Evolutionary conservation across 768 basidiomycete species (phyloP).

Genomic region (Lactarius quietus): DNA sequence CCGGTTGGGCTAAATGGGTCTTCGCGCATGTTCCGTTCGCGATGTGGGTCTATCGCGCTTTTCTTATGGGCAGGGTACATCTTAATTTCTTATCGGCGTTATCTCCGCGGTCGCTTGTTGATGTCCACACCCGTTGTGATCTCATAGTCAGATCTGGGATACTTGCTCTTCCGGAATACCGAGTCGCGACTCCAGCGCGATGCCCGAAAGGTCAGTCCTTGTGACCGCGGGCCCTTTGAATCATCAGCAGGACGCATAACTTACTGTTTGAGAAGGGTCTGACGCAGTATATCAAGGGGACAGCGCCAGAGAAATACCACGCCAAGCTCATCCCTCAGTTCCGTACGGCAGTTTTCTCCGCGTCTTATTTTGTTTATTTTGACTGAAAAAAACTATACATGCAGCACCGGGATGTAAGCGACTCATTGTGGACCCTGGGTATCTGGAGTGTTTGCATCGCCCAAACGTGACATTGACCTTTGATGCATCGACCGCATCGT

Average conservation of each 20-base stretch:
- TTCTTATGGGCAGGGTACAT: slow-evolving; percentile 42
- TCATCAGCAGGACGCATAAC: neutral
- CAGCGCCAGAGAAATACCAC: slow-evolving; percentile 37
- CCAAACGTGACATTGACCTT: slow-evolving; percentile 52
- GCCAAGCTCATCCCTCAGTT: slow-evolving; percentile 46
- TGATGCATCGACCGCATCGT: slow-evolving; percentile 47
- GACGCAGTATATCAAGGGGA: slow-evolving; percentile 44
- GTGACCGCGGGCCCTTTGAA: too few species aligned
- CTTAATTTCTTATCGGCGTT: neutral
- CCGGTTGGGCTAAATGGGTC: slow-evolving; percentile 45
- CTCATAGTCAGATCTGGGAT: slow-evolving; percentile 9
- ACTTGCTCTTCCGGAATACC: neutral
- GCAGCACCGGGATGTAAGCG: slow-evolving; percentile 61
- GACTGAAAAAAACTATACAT: neutral
- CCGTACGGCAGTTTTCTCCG: slow-evolving; percentile 36
- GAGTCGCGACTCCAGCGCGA: slow-evolving; percentile 6
- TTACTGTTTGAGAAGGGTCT: slow-evolving; percentile 35
- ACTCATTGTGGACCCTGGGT: slow-evolving; percentile 57
- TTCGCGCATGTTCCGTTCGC: slow-evolving; percentile 52
- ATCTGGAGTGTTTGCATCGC: slow-evolving; percentile 48
- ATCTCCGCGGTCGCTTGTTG: neutral
- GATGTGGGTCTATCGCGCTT: slow-evolving; percentile 46
- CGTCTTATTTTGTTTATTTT: neutral
- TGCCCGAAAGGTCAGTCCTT: slow-evolving; percentile 9
- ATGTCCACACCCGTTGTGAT: neutral